A percentile compares a stretch with the other conserved stretches of the same genome.
These are phyloP conservation scores for Phenoliferia sp. DNA, from an alignment of 1,284 basidiomycete genomes.

Conservation along the genomic window DNA sequence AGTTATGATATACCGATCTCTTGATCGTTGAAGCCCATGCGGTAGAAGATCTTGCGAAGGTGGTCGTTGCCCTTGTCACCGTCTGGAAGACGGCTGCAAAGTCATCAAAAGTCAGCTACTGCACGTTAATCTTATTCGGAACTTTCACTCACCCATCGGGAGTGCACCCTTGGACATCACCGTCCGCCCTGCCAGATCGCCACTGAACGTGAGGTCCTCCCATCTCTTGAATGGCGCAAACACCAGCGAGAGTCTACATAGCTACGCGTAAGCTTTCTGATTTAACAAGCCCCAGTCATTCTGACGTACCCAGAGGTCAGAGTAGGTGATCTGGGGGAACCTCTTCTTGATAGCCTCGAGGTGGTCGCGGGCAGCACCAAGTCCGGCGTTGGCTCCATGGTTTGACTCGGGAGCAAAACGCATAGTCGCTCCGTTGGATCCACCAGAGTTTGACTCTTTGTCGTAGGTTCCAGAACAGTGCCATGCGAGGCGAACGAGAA, in stretches of 20 bases:
- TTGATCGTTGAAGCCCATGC: constrained; percentile 74
- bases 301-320: constrained; percentile 24
- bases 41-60: constrained; percentile 44
- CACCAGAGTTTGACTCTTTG: constrained; percentile 34
- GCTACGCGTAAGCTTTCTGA: too few species aligned
- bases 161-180: constrained; percentile 37
- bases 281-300: background rate
- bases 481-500: constrained; percentile 88
- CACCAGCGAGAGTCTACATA: constrained; percentile 47
- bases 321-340: constrained; percentile 34
- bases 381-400: constrained; percentile 35
- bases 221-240: constrained; percentile 43
- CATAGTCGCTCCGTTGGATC: constrained; percentile 37
- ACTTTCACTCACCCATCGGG: constrained; percentile 38
- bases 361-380: constrained; percentile 28
- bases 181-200: constrained; percentile 44
- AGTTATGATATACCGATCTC: constrained; percentile 54
- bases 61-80: constrained; percentile 44
- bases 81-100: constrained; percentile 40
- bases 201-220: constrained; percentile 39
- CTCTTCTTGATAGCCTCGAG: constrained; percentile 34
- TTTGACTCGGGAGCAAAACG: constrained; percentile 36
- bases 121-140: background rate
- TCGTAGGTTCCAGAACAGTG: constrained; percentile 73
- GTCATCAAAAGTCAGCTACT: background rate